Evolutionary conservation across 148 eudicot species (phyloP).

Genomic region (Heliamphora exappendiculata): DNA sequence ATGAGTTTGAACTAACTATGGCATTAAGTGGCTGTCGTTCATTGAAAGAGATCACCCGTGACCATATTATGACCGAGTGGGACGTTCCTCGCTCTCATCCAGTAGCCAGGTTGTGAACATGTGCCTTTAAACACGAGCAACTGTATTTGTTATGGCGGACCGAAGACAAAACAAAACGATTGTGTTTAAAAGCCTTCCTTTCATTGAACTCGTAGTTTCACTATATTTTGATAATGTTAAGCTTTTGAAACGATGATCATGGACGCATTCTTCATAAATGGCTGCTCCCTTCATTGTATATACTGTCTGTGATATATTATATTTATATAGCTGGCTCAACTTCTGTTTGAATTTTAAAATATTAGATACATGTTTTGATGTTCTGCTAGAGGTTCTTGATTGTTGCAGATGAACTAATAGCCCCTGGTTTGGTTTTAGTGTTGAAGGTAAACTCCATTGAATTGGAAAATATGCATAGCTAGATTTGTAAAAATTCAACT

Average conservation of each 20-base stretch:
- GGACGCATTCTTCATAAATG: conserved; percentile 25
- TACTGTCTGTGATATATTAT: too few species aligned
- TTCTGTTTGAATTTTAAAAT: too few species aligned
- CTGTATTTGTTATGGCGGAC: neutral
- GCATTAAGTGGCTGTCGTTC: conserved; percentile 90
- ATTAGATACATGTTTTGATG: too few species aligned
- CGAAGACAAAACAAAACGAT: neutral
- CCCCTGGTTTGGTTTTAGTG: too few species aligned
- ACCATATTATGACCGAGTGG: conserved; percentile 75
- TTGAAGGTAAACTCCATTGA: too few species aligned
- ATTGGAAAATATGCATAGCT: too few species aligned
- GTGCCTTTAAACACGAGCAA: neutral
- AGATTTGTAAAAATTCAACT: too few species aligned
- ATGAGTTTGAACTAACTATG: conserved; percentile 93
- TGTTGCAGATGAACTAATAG: too few species aligned
- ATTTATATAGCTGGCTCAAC: too few species aligned
- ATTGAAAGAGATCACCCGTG: conserved; percentile 67
- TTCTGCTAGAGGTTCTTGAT: too few species aligned
- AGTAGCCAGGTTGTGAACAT: conserved; percentile 41
- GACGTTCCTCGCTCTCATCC: conserved; percentile 46
- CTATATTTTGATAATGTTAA: conserved; percentile 9
- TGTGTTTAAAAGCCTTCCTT: conserved; percentile 14
- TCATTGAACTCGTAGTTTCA: conserved; percentile 15
- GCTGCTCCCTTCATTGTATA: too few species aligned
- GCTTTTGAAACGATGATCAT: conserved; percentile 19